Percentiles rank a stretch among this genome's conserved stretches.
phyloP scores from a whole-genome alignment of 2,329 filamentous ascomycete species.

The Canariomyces notabilis region DNA sequence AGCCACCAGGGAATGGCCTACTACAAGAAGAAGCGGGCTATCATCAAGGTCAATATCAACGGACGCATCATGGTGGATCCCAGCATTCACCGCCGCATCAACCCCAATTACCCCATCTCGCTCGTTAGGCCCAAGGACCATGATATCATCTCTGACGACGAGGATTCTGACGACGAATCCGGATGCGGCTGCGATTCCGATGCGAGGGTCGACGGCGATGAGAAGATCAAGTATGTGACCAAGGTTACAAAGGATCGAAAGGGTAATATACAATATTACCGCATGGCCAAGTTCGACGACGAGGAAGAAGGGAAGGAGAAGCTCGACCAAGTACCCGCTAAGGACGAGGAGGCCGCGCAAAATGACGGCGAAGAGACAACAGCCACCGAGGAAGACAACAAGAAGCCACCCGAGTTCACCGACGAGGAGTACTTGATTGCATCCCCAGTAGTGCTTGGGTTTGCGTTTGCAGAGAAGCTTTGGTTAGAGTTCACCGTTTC shows the following conservation, averaged over 20 bases:
- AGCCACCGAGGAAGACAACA: constrained; percentile 27
- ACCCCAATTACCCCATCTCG: constrained; percentile 79
- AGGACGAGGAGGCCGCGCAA: constrained; percentile 20
- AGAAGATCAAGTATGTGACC: constrained; percentile 43
- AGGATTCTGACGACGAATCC: constrained; percentile 41
- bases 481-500: constrained; percentile 87
- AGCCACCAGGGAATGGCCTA: constrained; percentile 81
- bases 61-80: constrained; percentile 86
- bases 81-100: constrained; percentile 73
- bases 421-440: constrained; percentile 82
- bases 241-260: constrained; percentile 47
- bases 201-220: constrained; percentile 34
- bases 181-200: constrained; percentile 37
- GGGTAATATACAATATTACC: constrained; percentile 34
- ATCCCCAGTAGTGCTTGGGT: constrained; percentile 79
- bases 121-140: constrained; percentile 68
- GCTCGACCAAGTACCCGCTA: constrained; percentile 47
- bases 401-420: constrained; percentile 53
- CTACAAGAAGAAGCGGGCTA: constrained; percentile 70
- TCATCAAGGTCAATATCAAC: constrained; percentile 78
- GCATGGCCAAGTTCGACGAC: constrained; percentile 32
- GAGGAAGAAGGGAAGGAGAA: constrained; percentile 41
- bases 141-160: constrained; percentile 50
- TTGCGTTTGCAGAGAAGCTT: constrained; percentile 80
- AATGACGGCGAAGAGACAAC: constrained; percentile 12